A percentile compares a stretch with the other conserved stretches of the same genome.
These are phyloP conservation scores for Cymbopogon flexuosus DNA, from an alignment of 202 grass and related monocot species.

Conservation along the genomic window DNA sequence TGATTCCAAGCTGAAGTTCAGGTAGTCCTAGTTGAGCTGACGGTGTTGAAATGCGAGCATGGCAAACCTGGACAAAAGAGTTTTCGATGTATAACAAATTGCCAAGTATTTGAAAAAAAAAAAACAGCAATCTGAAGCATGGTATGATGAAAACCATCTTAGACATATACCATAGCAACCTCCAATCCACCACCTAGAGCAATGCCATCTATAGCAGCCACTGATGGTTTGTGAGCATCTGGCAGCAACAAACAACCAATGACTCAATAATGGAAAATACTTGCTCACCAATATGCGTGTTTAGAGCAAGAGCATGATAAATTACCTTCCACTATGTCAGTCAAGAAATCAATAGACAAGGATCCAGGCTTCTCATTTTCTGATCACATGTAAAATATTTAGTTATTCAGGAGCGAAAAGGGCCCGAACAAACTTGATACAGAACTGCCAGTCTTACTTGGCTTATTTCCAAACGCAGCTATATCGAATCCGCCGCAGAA, in stretches of 20 bases:
- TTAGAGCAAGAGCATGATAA: background rate
- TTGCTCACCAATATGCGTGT: background rate
- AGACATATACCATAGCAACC: conserved; percentile 78
- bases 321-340: conserved; percentile 72
- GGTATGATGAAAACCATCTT: conserved; percentile 10
- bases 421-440: background rate
- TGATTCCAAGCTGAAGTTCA: conserved; percentile 79
- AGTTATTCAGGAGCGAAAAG: conserved; percentile 2
- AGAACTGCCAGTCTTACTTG: conserved; percentile 37
- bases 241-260: conserved; percentile 15
- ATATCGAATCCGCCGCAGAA: conserved; percentile 90
- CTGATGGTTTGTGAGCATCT: conserved; percentile 76
- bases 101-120: background rate
- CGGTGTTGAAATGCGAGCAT: conserved; percentile 71
- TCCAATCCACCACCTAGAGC: conserved; percentile 88
- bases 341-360: conserved; percentile 63
- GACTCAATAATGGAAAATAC: background rate
- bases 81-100: conserved; percentile 4
- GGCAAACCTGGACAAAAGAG: conserved; percentile 61
- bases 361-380: conserved; percentile 53
- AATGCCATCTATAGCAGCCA: conserved; percentile 82
- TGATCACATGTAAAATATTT: conserved; percentile 27
- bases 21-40: conserved; percentile 76
- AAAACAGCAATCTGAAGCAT: background rate
- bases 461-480: conserved; percentile 40